A percentile compares a stretch with the other conserved stretches of the same genome.
Evolutionary conservation across 2,329 filamentous ascomycete genomes (phyloP).

Genomic region (Diaporthe helianthi): DNA sequence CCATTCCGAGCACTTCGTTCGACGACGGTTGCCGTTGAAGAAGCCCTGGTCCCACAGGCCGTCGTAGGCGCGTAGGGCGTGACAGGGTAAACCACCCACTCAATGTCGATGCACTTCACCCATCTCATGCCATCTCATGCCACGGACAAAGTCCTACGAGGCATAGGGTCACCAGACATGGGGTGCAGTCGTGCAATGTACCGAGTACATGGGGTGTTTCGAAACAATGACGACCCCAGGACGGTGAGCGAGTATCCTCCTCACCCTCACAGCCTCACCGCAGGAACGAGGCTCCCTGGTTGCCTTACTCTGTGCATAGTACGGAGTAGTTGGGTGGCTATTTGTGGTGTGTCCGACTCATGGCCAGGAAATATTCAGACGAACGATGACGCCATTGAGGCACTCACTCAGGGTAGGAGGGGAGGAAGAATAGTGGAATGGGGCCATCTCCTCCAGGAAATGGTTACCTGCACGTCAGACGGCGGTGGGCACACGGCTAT

Average conservation of each 20-base stretch:
- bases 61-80: slow-evolving; percentile 6
- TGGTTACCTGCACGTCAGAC: slow-evolving; percentile 8
- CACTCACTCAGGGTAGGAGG: slow-evolving; percentile 1
- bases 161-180: neutral
- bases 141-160: neutral
- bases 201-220: neutral
- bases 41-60: slow-evolving; percentile 12
- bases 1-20: slow-evolving; percentile 16
- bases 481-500: slow-evolving; percentile 4
- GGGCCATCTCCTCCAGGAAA: neutral
- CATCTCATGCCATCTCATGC: slow-evolving; percentile 5
- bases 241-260: neutral
- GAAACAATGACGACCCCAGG: neutral
- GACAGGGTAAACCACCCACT: slow-evolving; percentile 10
- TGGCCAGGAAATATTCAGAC: slow-evolving; percentile 1
- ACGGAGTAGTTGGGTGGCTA: neutral
- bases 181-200: neutral
- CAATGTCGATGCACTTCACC: neutral
- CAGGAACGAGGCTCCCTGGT: neutral
- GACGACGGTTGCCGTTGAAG: slow-evolving; percentile 7
- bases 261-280: neutral
- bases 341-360: slow-evolving; percentile 12
- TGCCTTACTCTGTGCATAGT: neutral
- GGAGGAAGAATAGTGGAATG: neutral
- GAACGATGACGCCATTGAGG: slow-evolving; percentile 12